Evolutionary conservation across 2,329 filamentous ascomycete species (phyloP), one percentile per base, ranked within the genome.

Genomic region (Xylaria sp.): DNA sequence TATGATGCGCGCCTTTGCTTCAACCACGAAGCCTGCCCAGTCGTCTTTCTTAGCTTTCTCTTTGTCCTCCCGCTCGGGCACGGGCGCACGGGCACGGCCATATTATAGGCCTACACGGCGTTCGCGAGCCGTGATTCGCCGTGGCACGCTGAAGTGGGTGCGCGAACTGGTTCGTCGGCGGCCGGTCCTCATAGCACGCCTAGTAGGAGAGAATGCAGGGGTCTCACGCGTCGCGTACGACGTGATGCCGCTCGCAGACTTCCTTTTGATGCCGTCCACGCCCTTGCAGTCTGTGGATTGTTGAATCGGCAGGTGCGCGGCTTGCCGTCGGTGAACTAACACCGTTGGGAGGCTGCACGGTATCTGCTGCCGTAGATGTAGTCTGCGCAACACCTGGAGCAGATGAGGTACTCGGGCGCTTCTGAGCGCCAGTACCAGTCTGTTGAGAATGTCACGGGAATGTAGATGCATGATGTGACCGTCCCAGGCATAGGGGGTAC

Each of bases 311-410:
- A 73, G 51, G 75, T 35, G 61, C 78, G 62, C 63, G 74, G 37
- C 63, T 75, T 55, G 1, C 68, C 65, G 32, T 81, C 78, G 4
- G 21, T 23, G 37, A 69, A 69, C 0, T 69, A 62, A 68, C 70
- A 63, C 8, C 63, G 69, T 0, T 48, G 64, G 42, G 85, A 84
- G 0, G 75, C 62, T 0, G 59, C 21, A 0, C 75, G 73, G 3
- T 83, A 75, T 0, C 48, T 53, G 0, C 80, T 82, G 0, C 62
- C 25, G 25, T 76, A 67, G 13, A 85, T 78, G 65, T 82, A 63
- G 35, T 82, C 79, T 5, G 77, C 75, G 40, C 83, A 80, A 69
- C 83, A 85, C 25, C 77, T 73, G 1, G 81, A 82, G 69, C 83
- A 85, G 40, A 84, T 74, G 2, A 78, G 65, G 27, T 78, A 82